Evolutionary conservation across 2,329 filamentous ascomycete species (phyloP).

Genomic region (Graphilbum ipis-grandicollis): DNA sequence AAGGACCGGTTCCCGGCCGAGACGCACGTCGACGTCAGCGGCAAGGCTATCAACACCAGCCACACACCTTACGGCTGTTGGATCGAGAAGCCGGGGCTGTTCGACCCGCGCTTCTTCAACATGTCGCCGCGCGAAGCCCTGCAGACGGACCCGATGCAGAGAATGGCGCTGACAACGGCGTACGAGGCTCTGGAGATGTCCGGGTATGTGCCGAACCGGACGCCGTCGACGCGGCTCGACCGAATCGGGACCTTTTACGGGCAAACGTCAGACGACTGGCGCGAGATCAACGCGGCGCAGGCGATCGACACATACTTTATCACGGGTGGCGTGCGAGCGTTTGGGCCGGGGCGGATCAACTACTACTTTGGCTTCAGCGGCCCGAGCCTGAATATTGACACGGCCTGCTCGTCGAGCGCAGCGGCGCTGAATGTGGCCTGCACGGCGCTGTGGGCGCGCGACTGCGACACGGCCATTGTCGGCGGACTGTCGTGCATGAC

Average conservation of each 20-base stretch:
- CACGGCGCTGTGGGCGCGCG: constrained; percentile 54
- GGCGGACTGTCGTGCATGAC: constrained; percentile 66
- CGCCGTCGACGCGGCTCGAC: constrained; percentile 46
- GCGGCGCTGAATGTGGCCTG: constrained; percentile 58
- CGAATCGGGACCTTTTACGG: constrained; percentile 60
- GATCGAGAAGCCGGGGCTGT: constrained; percentile 57
- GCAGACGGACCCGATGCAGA: constrained; percentile 68
- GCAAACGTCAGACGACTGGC: constrained; percentile 60
- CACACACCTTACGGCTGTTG: constrained; percentile 62
- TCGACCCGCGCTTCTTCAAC: constrained; percentile 75
- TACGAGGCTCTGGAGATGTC: constrained; percentile 73
- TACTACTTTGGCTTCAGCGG: constrained; percentile 66
- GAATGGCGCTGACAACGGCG: constrained; percentile 57
- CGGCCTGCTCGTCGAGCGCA: constrained; percentile 61
- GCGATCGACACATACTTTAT: constrained; percentile 44
- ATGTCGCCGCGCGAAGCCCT: constrained; percentile 64
- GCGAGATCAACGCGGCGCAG: constrained; percentile 56
- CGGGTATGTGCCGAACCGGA: constrained; percentile 58
- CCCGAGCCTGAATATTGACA: constrained; percentile 55
- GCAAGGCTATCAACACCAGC: constrained; percentile 59
- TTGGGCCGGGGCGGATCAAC: constrained; percentile 43
- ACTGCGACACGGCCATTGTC: constrained; percentile 66
- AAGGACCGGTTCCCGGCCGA: constrained; percentile 57
- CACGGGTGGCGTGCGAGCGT: constrained; percentile 24
- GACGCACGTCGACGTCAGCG: constrained; percentile 52